These are phyloP conservation scores for Lactarius quietus DNA, from an alignment of 768 basidiomycete species.

Conservation along the genomic window DNA sequence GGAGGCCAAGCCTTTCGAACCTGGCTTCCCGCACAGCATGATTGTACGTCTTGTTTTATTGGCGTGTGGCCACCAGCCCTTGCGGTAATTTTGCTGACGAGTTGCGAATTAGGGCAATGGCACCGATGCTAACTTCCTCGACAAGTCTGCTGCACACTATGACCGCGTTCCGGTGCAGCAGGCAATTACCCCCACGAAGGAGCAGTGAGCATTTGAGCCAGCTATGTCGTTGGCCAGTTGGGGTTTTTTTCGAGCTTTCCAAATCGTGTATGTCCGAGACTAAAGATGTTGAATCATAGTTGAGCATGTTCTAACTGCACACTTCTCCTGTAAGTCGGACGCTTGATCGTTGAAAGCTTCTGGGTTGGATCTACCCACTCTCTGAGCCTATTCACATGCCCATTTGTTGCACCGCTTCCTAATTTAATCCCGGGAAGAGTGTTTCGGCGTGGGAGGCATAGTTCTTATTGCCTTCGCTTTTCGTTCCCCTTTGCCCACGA, in stretches of 20 bases:
- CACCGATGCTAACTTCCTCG: background rate
- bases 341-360: too few species aligned
- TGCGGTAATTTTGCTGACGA: background rate
- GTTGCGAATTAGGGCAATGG: slow-evolving; percentile 9
- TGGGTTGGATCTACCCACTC: too few species aligned
- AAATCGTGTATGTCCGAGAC: background rate
- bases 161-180: slow-evolving; percentile 8
- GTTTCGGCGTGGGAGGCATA: too few species aligned
- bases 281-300: background rate
- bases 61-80: background rate
- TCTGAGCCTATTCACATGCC: too few species aligned
- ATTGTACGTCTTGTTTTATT: slow-evolving; percentile 24
- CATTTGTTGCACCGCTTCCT: too few species aligned
- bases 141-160: background rate
- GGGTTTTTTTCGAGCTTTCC: background rate
- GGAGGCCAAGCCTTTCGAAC: slow-evolving; percentile 37
- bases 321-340: too few species aligned
- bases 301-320: background rate
- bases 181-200: background rate
- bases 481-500: too few species aligned
- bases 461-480: too few species aligned
- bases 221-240: background rate
- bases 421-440: too few species aligned
- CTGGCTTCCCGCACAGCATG: slow-evolving; percentile 37
- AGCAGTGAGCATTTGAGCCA: background rate